Percentiles rank a stretch among this genome's conserved stretches.
These are phyloP conservation scores for Globisporangium nodosum DNA, from an alignment of 352 stramenopile species.

Conservation along the genomic window DNA sequence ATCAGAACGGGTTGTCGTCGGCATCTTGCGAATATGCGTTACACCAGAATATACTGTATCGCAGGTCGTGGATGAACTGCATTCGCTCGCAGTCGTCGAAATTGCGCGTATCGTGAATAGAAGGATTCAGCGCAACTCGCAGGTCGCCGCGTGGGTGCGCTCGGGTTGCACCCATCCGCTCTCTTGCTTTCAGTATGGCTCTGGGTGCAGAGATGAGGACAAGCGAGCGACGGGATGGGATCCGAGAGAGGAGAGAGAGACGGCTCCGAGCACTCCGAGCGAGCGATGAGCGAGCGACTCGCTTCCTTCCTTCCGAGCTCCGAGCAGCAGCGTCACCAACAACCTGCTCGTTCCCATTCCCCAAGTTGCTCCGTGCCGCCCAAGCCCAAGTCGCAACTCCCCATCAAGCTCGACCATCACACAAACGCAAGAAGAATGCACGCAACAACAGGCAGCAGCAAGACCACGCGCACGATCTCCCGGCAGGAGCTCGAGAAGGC, in stretches of 20 bases:
- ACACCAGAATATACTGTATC: too few relatives aligned
- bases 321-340: not conserved
- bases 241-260: not conserved
- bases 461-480: slow-evolving; percentile 13
- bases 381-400: not conserved
- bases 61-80: too few relatives aligned
- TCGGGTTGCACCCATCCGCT: too few relatives aligned
- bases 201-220: not conserved
- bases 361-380: not conserved
- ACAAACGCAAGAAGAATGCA: not conserved
- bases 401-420: not conserved
- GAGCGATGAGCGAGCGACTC: too few relatives aligned
- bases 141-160: too few relatives aligned
- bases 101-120: too few relatives aligned
- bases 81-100: too few relatives aligned
- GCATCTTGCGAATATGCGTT: too few relatives aligned
- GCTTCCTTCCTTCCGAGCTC: too few relatives aligned
- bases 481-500: slow-evolving; percentile 16
- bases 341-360: not conserved
- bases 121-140: too few relatives aligned
- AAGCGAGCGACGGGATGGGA: not conserved
- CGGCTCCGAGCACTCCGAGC: too few relatives aligned
- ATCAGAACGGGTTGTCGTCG: too few relatives aligned
- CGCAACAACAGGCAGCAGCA: slow-evolving; percentile 1
- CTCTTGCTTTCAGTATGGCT: not conserved